Conservation (phyloP, 352 stramenopile genomes). For the Globisporangium viniferum region DNA sequence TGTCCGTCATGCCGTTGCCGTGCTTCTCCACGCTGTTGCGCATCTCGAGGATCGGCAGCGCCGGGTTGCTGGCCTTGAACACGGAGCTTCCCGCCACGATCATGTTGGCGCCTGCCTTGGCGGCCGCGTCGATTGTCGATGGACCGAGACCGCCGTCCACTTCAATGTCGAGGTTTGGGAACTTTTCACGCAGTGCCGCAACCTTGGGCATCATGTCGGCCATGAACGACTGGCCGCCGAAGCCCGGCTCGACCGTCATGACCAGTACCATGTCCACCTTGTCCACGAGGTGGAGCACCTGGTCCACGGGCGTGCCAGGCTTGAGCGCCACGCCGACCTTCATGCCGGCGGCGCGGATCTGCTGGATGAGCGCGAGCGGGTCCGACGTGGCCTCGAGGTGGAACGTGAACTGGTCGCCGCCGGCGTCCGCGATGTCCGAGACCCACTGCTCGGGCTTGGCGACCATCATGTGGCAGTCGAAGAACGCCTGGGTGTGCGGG, state of each 20-base stretch:
- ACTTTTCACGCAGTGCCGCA: slow-evolving; percentile 82
- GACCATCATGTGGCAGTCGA: slow-evolving; percentile 99
- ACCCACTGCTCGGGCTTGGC: slow-evolving; percentile 95
- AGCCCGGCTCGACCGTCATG: slow-evolving; percentile 98
- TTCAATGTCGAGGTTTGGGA: slow-evolving; percentile 95
- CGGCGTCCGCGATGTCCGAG: slow-evolving; percentile 92
- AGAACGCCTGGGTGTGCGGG: slow-evolving; percentile 85
- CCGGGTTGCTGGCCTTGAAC: slow-evolving; percentile 81
- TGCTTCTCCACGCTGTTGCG: slow-evolving; percentile 77
- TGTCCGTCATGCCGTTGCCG: slow-evolving; percentile 73
- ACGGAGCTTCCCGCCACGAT: slow-evolving; percentile 96
- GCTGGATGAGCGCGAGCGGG: slow-evolving; percentile 73
- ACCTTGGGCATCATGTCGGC: slow-evolving; percentile 95
- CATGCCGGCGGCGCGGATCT: slow-evolving; percentile 89
- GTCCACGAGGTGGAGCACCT: slow-evolving; percentile 79
- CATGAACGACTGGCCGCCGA: slow-evolving; percentile 97
- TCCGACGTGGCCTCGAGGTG: slow-evolving; percentile 89
- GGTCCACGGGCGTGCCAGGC: slow-evolving; percentile 90
- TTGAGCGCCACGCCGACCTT: slow-evolving; percentile 95
- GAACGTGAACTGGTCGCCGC: slow-evolving; percentile 96
- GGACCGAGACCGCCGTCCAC: slow-evolving; percentile 95
- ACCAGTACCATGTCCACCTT: slow-evolving; percentile 95
- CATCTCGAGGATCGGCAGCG: slow-evolving; percentile 73
- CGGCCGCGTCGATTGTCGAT: slow-evolving; percentile 92
- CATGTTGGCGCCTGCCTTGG: slow-evolving; percentile 95